Evolutionary conservation across 2,329 filamentous ascomycete genomes (phyloP).

Genomic region (Raffaelea ambrosiae): DNA sequence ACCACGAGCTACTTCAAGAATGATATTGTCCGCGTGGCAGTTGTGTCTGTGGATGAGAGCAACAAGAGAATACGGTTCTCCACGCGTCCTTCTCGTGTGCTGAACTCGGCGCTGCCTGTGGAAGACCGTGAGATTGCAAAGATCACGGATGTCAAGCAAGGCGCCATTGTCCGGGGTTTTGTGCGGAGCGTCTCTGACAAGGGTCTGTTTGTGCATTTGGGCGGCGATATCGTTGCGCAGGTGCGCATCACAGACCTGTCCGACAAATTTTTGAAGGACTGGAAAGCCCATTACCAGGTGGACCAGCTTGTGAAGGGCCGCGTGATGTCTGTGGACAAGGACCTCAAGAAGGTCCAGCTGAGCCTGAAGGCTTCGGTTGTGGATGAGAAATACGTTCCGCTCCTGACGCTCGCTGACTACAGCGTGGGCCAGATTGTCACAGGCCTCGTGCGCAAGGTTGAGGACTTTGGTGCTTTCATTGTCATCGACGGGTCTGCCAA

Average conservation of each 20-base stretch:
- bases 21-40: slow-evolving; percentile 78
- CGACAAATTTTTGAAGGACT: slow-evolving; percentile 87
- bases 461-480: slow-evolving; percentile 92
- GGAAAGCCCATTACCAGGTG: slow-evolving; percentile 81
- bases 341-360: slow-evolving; percentile 68
- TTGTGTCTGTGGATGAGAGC: slow-evolving; percentile 67
- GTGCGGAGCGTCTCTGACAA: slow-evolving; percentile 84
- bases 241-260: slow-evolving; percentile 84
- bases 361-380: slow-evolving; percentile 80
- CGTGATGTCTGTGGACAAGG: slow-evolving; percentile 61
- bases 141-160: slow-evolving; percentile 61
- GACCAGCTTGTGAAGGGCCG: slow-evolving; percentile 89
- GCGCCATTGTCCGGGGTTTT: slow-evolving; percentile 82
- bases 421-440: slow-evolving; percentile 74
- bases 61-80: slow-evolving; percentile 84
- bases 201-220: slow-evolving; percentile 78
- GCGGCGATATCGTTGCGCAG: slow-evolving; percentile 71
- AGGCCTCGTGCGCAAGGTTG: slow-evolving; percentile 85
- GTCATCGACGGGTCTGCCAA: slow-evolving; percentile 80
- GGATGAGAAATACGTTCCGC: slow-evolving; percentile 62
- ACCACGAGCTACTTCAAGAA: slow-evolving; percentile 71
- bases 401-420: slow-evolving; percentile 67
- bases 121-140: slow-evolving; percentile 72
- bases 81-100: slow-evolving; percentile 74
- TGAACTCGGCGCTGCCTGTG: slow-evolving; percentile 76